Conservation (phyloP, 78 protist genomes). For the Dictyostelium purpureum region DNA sequence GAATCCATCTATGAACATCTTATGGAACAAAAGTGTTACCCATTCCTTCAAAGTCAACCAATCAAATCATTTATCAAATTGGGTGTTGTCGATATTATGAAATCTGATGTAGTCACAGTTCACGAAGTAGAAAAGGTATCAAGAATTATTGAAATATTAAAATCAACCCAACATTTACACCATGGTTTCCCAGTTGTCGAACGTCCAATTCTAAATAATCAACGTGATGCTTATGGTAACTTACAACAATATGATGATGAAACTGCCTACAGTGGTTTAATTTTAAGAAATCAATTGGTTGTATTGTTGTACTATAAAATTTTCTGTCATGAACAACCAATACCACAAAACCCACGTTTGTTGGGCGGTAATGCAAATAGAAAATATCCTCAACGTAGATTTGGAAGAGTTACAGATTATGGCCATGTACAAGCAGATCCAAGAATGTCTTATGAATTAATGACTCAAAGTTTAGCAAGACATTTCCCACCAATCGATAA, state of each 20-base stretch:
- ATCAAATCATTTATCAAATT: conserved; percentile 55
- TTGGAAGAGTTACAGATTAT: conserved; percentile 61
- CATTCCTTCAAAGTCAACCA: conserved; percentile 88
- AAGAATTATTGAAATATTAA: conserved; percentile 44
- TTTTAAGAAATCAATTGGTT: conserved; percentile 37
- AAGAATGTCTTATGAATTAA: conserved; percentile 48
- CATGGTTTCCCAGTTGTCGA: conserved; percentile 73
- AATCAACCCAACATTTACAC: conserved; percentile 28
- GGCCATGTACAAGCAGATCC: conserved; percentile 55
- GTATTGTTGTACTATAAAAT: conserved; percentile 33
- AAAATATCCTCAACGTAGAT: conserved; percentile 17
- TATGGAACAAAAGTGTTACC: conserved; percentile 85
- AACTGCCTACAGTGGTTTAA: conserved; percentile 49
- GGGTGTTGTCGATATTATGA: conserved; percentile 76
- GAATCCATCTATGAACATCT: conserved; percentile 86
- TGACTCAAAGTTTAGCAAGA: conserved; percentile 61
- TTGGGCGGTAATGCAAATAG: conserved; percentile 2
- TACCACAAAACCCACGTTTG: conserved; percentile 12
- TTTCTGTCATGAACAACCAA: conserved; percentile 64
- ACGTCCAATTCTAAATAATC: neutral
- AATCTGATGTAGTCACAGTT: conserved; percentile 47
- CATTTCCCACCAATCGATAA: conserved; percentile 79
- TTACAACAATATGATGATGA: conserved; percentile 30
- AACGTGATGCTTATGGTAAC: neutral
- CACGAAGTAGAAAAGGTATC: conserved; percentile 67